Percentiles rank a stretch among this genome's conserved stretches.
Conservation (phyloP, 176 grass and related monocot genomes). For the Aechmea fasciata region DNA sequence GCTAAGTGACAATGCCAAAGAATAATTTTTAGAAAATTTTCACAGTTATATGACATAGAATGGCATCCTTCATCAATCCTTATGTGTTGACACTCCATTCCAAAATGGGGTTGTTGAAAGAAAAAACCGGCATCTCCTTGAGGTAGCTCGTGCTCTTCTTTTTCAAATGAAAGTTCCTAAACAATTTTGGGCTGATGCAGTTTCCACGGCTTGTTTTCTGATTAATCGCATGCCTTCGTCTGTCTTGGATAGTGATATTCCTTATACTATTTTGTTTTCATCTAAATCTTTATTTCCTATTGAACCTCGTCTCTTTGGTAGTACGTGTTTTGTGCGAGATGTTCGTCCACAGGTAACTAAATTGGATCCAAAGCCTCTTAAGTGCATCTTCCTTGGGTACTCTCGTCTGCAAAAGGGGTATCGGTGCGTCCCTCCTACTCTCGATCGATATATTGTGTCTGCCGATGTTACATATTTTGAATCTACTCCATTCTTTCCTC, state of each 20-base stretch:
- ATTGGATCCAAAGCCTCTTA: background rate
- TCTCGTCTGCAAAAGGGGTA: background rate
- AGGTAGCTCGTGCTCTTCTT: background rate
- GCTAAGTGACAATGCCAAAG: background rate
- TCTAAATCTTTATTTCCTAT: background rate
- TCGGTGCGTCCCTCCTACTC: background rate
- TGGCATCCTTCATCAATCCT: background rate
- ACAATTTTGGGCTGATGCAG: background rate
- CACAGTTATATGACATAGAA: background rate
- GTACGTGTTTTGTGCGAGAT: background rate
- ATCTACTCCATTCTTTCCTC: background rate
- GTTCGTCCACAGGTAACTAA: background rate
- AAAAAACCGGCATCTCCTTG: background rate
- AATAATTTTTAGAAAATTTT: background rate
- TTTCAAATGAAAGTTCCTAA: background rate
- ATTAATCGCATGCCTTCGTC: background rate
- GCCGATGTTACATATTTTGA: slow-evolving; percentile 6
- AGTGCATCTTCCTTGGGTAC: background rate
- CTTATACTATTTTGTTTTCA: background rate
- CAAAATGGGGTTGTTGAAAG: background rate
- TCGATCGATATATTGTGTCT: background rate
- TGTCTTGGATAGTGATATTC: background rate
- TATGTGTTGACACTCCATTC: background rate
- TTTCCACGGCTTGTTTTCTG: background rate
- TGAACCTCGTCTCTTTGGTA: background rate